Evolutionary conservation across 495 filamentous ascomycete genomes (phyloP), one percentile per base, ranked within the genome.

Genomic region (Penicillium angulare): DNA sequence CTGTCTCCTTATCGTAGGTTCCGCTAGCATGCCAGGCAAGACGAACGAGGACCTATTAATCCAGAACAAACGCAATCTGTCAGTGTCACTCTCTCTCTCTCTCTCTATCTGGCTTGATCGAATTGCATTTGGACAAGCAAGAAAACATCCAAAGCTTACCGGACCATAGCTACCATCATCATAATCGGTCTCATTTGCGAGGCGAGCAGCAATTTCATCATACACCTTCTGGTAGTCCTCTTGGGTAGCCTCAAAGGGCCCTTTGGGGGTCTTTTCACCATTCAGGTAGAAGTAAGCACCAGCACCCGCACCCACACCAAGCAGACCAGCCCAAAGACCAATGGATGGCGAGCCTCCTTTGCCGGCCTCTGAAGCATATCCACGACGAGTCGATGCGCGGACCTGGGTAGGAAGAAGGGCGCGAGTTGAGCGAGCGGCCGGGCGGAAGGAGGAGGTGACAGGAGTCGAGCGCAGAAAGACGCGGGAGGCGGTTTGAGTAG

Each of bases 141-240:
- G 1, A 9, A 27, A n/a, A n/a, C n/a, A n/a, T n/a, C n/a, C n/a
- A 17, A 20, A 35, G 66, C 75, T 65, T 72, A 81, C 92, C 24
- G 93, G 93, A 48, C 89, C 93, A 65, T 95, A 98, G 75, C 86
- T 90, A 57, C 93, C 93, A 71, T 98, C 92, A 66, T 97, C 93
- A 63, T 97, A 97, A 51, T 96, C 90, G 54, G 93, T 90, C 61
- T 93, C 82, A 73, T 95, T 87, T 69, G 91, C 85, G 38, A 98
- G 74, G 26, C 75, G 73, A 59, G 76, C 70, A 31, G 93, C 90
- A 61, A 98, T 83, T 64, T 85, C 86, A 61, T 96, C 84, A 74
- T 98, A 98, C 53, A 97, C 90, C 74, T 88, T 86, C 80, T 97
- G 90, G 77, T 96, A 98, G 69, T 98, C 91, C 49, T 84, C 84